Conservation (phyloP, 1,284 basidiomycete genomes). For the Lignosus rhinocerotis region DNA sequence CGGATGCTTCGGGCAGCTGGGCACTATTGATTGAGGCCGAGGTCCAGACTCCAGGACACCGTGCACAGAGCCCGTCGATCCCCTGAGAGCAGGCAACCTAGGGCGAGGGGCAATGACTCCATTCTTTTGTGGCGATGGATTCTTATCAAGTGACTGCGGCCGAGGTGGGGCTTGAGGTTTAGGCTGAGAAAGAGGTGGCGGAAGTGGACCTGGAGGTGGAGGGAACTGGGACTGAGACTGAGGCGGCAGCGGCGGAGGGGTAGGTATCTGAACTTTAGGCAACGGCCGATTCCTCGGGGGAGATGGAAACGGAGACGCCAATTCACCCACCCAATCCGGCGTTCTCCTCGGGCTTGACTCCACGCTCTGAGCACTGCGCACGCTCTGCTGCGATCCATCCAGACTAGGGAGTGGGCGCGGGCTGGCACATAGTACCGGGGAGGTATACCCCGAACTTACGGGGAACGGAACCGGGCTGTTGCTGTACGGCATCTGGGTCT, state of each 20-base stretch:
- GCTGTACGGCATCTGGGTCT: neutral
- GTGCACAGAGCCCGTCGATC: conserved; percentile 1
- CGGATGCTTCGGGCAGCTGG: conserved; percentile 11
- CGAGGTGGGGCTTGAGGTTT: neutral
- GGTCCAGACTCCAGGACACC: neutral
- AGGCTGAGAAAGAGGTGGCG: neutral
- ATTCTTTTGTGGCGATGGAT: conserved; percentile 10
- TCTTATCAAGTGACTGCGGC: neutral
- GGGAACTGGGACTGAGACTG: neutral
- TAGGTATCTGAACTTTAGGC: neutral
- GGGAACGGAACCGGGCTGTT: conserved; percentile 16
- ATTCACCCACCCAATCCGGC: conserved; percentile 8
- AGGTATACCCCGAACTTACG: conserved; percentile 11
- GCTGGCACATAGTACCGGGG: conserved; percentile 13
- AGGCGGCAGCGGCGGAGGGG: neutral
- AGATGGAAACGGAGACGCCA: neutral
- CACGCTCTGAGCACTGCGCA: conserved; percentile 9
- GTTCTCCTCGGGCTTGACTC: conserved; percentile 9
- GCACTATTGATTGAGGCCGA: neutral
- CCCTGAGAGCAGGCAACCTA: conserved; percentile 15
- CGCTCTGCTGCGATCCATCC: conserved; percentile 9
- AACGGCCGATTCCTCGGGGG: neutral
- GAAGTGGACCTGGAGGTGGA: too few species aligned
- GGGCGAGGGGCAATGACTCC: conserved; percentile 12
- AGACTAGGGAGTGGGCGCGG: conserved; percentile 17